phyloP scores from a whole-genome alignment of 2,329 filamentous ascomycete species.

The Phialophora chinensis region DNA sequence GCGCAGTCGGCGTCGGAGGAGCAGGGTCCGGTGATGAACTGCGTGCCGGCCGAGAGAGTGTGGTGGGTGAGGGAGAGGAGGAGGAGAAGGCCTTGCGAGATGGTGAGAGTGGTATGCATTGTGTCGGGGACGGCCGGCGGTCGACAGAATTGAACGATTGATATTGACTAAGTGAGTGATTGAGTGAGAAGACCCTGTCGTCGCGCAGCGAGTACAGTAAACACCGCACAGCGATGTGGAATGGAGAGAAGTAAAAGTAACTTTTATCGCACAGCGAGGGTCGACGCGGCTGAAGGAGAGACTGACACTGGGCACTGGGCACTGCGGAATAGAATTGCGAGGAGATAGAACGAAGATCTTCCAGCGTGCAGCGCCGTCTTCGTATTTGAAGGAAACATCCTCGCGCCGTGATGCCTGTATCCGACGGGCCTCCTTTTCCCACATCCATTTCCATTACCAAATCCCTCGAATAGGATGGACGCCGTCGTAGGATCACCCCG shows the following conservation, averaged over 20 bases:
- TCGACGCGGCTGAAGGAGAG: constrained; percentile 9
- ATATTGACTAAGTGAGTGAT: too few species aligned
- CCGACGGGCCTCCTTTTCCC: constrained; percentile 12
- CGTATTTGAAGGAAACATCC: constrained; percentile 23
- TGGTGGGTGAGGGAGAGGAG: constrained; percentile 32
- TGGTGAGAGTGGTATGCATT: constrained; percentile 20
- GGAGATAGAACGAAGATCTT: background rate
- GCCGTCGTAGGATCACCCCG: background rate
- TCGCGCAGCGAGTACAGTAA: background rate
- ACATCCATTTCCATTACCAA: constrained; percentile 15
- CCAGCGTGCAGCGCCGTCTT: background rate
- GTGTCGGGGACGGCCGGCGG: background rate
- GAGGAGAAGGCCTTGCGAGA: constrained; percentile 20
- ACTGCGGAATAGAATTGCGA: too few species aligned
- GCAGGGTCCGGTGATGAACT: constrained; percentile 43
- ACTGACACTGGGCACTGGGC: background rate
- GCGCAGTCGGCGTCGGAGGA: constrained; percentile 41
- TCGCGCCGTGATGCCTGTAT: background rate
- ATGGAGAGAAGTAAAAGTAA: background rate
- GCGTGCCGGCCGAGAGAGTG: constrained; percentile 32
- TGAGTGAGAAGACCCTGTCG: background rate
- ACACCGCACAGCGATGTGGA: constrained; percentile 2
- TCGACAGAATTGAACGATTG: too few species aligned
- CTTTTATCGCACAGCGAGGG: constrained; percentile 8
- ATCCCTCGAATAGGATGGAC: background rate